phyloP scores from a whole-genome alignment of 176 grass and related monocot species.

The Otatea glauca region DNA sequence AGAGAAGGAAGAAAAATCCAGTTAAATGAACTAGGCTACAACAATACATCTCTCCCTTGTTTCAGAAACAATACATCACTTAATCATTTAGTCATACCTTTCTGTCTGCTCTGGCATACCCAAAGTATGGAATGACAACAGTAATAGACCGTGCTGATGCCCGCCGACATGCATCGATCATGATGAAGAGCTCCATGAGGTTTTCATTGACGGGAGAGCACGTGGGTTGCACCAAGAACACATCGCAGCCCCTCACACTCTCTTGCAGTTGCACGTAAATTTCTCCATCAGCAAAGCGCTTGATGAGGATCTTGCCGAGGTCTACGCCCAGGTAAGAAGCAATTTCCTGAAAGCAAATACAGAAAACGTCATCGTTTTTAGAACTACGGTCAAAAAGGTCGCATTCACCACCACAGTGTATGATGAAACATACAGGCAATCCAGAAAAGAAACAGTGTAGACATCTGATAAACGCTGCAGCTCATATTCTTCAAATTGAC shows the following conservation, averaged over 20 bases:
- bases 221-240: constrained; percentile 92
- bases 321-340: constrained; percentile 81
- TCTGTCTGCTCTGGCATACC: constrained; percentile 97
- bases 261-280: constrained; percentile 93
- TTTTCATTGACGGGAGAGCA: constrained; percentile 93
- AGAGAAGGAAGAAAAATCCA: not conserved
- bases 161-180: constrained; percentile 91
- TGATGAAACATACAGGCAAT: constrained; percentile 17
- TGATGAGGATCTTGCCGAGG: constrained; percentile 85
- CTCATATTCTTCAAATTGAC: not conserved
- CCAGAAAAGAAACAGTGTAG: not conserved
- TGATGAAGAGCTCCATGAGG: constrained; percentile 93
- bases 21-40: not conserved
- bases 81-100: constrained; percentile 55
- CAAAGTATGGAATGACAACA: constrained; percentile 94
- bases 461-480: not conserved
- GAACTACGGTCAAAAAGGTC: not conserved
- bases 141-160: constrained; percentile 89
- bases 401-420: not conserved
- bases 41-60: not conserved
- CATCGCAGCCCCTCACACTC: constrained; percentile 92
- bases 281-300: constrained; percentile 90
- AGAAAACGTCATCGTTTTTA: not conserved
- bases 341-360: constrained; percentile 64
- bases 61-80: constrained; percentile 3